Percentiles rank a stretch among this genome's conserved stretches.
phyloP scores from a whole-genome alignment of 768 basidiomycete species.

The Hortiboletus campestris region DNA sequence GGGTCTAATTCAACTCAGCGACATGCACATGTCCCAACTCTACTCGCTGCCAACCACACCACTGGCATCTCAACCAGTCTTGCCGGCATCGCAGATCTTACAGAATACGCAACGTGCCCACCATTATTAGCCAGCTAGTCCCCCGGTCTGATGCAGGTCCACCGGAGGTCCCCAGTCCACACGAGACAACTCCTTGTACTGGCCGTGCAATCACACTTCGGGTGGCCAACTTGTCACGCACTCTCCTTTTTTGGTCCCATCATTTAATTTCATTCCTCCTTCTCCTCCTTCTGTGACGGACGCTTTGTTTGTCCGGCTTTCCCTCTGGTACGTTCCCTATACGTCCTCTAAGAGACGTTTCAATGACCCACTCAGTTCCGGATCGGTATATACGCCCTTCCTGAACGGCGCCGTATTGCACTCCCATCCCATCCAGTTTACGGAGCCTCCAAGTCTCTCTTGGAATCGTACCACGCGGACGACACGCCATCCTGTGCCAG shows the following conservation, averaged over 20 bases:
- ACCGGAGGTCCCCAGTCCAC: constrained; percentile 20
- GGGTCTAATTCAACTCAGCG: constrained; percentile 29
- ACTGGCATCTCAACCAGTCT: constrained; percentile 10
- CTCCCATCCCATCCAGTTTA: constrained; percentile 21
- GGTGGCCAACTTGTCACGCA: constrained; percentile 23
- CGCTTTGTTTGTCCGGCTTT: constrained; percentile 27
- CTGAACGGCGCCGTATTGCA: constrained; percentile 6
- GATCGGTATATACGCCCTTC: constrained; percentile 29
- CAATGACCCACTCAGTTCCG: constrained; percentile 31
- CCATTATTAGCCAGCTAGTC: constrained; percentile 20
- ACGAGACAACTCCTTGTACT: constrained; percentile 21
- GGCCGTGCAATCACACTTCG: constrained; percentile 27
- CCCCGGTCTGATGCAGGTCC: constrained; percentile 19
- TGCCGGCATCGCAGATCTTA: constrained; percentile 27
- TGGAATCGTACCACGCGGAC: constrained; percentile 26
- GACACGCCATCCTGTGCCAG: constrained; percentile 32
- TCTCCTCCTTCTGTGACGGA: constrained; percentile 32
- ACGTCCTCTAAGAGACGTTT: constrained; percentile 24
- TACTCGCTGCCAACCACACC: constrained; percentile 18
- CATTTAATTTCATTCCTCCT: constrained; percentile 29
- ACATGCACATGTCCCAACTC: constrained; percentile 17
- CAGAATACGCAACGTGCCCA: constrained; percentile 16
- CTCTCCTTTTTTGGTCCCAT: constrained; percentile 29
- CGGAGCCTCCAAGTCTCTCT: constrained; percentile 17
- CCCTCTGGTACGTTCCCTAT: constrained; percentile 25